These are phyloP conservation scores for Aciculosporium take DNA, from an alignment of 2,329 filamentous ascomycete species.

Conservation along the genomic window DNA sequence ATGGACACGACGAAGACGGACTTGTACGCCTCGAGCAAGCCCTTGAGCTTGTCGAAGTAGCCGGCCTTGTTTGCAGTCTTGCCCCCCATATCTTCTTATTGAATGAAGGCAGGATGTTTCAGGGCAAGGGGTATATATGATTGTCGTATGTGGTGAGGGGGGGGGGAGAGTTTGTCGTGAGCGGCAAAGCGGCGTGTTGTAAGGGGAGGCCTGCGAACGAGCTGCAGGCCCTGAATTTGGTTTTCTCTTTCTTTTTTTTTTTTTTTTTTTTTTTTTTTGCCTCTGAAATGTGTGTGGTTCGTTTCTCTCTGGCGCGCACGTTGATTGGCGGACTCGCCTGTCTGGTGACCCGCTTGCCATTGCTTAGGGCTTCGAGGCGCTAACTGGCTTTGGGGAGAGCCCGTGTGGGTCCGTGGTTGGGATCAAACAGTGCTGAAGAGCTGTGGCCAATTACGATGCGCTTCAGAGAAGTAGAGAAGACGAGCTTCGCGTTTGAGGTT, in stretches of 20 bases:
- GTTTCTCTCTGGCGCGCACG: not conserved
- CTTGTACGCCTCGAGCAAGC: slow-evolving; percentile 88
- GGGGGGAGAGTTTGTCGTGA: slow-evolving; percentile 7
- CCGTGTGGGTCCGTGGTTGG: not conserved
- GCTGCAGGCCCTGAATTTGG: slow-evolving; percentile 11
- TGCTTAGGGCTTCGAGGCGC: slow-evolving; percentile 24
- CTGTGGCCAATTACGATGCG: not conserved
- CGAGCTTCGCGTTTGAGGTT: too few species aligned
- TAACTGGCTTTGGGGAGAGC: slow-evolving; percentile 12
- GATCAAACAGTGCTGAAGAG: not conserved
- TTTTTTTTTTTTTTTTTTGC: slow-evolving; percentile 6
- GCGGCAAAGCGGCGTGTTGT: not conserved
- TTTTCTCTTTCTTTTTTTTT: slow-evolving; percentile 9
- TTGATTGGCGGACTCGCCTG: not conserved
- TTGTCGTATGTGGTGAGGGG: slow-evolving; percentile 12
- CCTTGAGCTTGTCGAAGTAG: slow-evolving; percentile 99
- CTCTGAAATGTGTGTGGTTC: slow-evolving; percentile 20
- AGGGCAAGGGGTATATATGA: slow-evolving; percentile 52
- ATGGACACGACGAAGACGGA: slow-evolving; percentile 95
- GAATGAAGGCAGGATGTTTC: slow-evolving; percentile 95
- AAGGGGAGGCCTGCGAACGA: not conserved
- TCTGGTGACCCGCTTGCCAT: slow-evolving; percentile 1
- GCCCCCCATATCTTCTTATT: slow-evolving; percentile 98
- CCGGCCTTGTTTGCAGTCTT: slow-evolving; percentile 83
- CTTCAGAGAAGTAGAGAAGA: not conserved